Conservation (phyloP, 23 red algal species). For the Porphyridium purpureum region DNA sequence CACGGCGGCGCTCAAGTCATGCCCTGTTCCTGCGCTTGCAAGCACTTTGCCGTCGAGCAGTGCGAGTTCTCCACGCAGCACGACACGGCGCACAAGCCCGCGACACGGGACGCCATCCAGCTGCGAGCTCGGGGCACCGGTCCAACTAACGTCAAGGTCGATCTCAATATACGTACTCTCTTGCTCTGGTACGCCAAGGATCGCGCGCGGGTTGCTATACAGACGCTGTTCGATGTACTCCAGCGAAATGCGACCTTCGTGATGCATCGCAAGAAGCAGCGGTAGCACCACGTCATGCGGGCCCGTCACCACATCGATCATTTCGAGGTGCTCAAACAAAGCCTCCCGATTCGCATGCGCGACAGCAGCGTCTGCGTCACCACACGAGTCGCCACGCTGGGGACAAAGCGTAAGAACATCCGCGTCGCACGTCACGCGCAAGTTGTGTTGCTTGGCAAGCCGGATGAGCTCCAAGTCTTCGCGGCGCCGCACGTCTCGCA, state of each 20-base stretch:
- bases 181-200: constrained; percentile 29
- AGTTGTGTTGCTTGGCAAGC: constrained; percentile 41
- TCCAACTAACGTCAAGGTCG: constrained; percentile 58
- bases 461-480: constrained; percentile 65
- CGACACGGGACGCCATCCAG: constrained; percentile 36
- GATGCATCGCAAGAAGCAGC: constrained; percentile 46
- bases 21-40: too few species aligned
- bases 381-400: constrained; percentile 7
- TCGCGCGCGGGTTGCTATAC: constrained; percentile 31
- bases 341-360: constrained; percentile 50
- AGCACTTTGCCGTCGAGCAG: constrained; percentile 82
- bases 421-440: constrained; percentile 81
- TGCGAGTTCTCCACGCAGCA: constrained; percentile 35
- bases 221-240: constrained; percentile 57
- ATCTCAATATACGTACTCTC: constrained; percentile 42
- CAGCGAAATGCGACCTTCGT: constrained; percentile 42
- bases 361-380: constrained; percentile 4
- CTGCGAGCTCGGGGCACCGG: constrained; percentile 14
- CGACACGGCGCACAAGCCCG: constrained; percentile 59
- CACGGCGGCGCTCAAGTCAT: too few species aligned
- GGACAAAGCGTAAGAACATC: constrained; percentile 63
- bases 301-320: constrained; percentile 74
- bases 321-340: constrained; percentile 79
- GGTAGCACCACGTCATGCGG: constrained; percentile 53
- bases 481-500: constrained; percentile 18